Percentiles rank a stretch among this genome's conserved stretches.
These are phyloP conservation scores for Candida dubliniensis DNA, from an alignment of 1,139 yeast genomes.

Conservation along the genomic window DNA sequence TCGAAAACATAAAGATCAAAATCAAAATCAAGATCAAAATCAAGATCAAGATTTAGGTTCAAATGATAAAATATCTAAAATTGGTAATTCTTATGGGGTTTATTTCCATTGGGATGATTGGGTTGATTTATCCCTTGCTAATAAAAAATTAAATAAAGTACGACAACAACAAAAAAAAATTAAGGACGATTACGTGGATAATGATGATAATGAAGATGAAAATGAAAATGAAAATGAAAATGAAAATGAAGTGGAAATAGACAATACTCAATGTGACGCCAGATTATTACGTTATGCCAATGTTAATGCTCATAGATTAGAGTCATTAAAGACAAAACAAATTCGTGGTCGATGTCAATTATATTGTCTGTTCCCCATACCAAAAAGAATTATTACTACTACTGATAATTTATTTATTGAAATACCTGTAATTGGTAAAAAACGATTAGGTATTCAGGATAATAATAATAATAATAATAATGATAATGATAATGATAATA, in stretches of 20 bases:
- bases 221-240: too few species aligned
- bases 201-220: too few species aligned
- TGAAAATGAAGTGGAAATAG: constrained; percentile 7
- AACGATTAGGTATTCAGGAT: constrained; percentile 22
- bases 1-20: too few species aligned
- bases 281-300: constrained; percentile 23
- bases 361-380: constrained; percentile 35
- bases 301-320: constrained; percentile 39
- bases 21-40: too few species aligned
- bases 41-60: too few species aligned
- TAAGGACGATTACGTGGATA: too few species aligned
- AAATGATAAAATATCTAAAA: background rate
- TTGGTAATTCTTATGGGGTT: constrained; percentile 23
- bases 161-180: constrained; percentile 13
- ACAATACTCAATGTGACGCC: constrained; percentile 26
- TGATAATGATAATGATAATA: background rate
- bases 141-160: constrained; percentile 21
- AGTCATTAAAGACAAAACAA: constrained; percentile 34
- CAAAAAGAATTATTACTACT: constrained; percentile 26
- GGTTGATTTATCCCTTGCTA: constrained; percentile 34
- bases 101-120: constrained; percentile 48
- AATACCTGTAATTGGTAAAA: constrained; percentile 31
- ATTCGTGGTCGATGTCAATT: constrained; percentile 36
- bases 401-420: constrained; percentile 28
- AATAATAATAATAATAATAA: background rate